phyloP scores from a whole-genome alignment of 1,139 yeast genomes.

The Debaryomyces sp. region DNA sequence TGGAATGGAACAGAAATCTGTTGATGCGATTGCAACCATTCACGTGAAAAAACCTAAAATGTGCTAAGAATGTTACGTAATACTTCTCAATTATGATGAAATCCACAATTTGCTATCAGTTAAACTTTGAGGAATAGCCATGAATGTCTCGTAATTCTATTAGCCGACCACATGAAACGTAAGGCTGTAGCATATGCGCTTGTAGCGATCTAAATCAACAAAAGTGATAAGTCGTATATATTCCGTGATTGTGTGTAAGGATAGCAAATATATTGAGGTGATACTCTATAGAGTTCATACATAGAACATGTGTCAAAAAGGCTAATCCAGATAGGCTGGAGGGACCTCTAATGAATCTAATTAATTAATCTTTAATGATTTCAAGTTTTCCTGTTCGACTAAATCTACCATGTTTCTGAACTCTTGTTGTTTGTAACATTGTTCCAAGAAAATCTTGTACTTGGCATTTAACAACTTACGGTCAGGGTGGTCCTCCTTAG shows the following conservation, averaged over 20 bases:
- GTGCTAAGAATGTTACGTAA: neutral
- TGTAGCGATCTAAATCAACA: neutral
- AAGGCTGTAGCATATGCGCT: neutral
- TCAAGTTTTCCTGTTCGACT: constrained; percentile 44
- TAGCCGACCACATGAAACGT: neutral
- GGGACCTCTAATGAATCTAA: neutral
- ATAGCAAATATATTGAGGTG: neutral
- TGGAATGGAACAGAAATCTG: neutral
- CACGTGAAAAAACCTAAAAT: constrained; percentile 5
- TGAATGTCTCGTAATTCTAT: neutral
- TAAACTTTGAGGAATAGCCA: too few relatives aligned
- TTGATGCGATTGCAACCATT: constrained; percentile 7
- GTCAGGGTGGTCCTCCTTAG: constrained; percentile 59
- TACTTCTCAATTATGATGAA: neutral
- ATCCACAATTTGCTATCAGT: neutral
- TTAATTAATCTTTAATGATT: constrained; percentile 14
- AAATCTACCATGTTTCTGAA: constrained; percentile 72
- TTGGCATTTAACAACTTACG: constrained; percentile 72
- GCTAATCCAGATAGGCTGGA: neutral
- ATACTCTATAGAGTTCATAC: neutral
- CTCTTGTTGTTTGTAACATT: constrained; percentile 76
- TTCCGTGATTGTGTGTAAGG: neutral
- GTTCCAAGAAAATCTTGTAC: constrained; percentile 83
- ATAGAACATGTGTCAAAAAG: neutral
- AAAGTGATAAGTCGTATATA: neutral